phyloP scores from a whole-genome alignment of 306 rosid genomes.

The Coriaria nepalensis region DNA sequence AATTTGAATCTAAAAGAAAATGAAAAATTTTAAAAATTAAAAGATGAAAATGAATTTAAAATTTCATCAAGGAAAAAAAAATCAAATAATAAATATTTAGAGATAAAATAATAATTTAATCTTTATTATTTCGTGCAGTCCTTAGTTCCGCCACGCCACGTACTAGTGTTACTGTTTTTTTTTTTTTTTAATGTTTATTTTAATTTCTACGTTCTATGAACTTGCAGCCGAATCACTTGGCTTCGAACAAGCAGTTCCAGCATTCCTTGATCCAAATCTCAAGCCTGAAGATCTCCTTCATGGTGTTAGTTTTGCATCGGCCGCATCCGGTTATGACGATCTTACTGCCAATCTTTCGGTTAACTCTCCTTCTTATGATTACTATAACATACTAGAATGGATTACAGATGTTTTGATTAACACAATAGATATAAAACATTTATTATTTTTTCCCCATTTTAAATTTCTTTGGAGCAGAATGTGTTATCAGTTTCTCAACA shows the following conservation, averaged over 20 bases:
- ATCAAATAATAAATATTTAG: too few species aligned
- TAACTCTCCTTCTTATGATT: conserved; percentile 5
- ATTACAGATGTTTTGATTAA: too few species aligned
- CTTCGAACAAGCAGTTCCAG: conserved; percentile 31
- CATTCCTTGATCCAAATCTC: conserved; percentile 53
- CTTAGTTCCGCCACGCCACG: too few species aligned
- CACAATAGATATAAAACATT: too few species aligned
- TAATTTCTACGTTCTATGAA: neutral
- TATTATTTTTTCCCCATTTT: too few species aligned
- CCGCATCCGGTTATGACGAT: conserved; percentile 68
- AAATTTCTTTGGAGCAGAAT: conserved; percentile 19
- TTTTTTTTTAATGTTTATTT: too few species aligned
- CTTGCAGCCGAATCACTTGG: conserved; percentile 63
- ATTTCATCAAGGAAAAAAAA: too few species aligned
- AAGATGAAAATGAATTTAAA: too few species aligned
- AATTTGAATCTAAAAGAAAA: too few species aligned
- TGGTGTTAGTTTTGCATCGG: conserved; percentile 81
- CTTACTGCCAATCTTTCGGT: conserved; percentile 62
- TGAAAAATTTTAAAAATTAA: too few species aligned
- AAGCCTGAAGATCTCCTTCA: conserved; percentile 33
- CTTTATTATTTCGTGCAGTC: too few species aligned
- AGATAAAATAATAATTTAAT: too few species aligned
- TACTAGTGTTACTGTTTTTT: neutral
- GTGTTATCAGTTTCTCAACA: conserved; percentile 44
- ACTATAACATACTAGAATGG: neutral